phyloP scores from a whole-genome alignment of 495 filamentous ascomycete species.

The Talaromyces wortmannii region DNA sequence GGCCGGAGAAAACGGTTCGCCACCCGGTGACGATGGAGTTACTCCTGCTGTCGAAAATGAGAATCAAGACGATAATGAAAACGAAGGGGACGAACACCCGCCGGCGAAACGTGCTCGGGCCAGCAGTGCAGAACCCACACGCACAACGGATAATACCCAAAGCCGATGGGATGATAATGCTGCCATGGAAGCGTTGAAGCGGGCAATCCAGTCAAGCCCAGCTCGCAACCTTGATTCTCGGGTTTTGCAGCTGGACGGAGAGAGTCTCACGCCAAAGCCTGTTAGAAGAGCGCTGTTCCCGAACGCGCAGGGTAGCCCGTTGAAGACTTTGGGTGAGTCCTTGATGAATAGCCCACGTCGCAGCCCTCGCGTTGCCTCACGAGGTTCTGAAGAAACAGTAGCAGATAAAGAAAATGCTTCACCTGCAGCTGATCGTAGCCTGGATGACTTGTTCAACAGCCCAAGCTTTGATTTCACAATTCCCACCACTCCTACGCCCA shows the following conservation, averaged over 20 bases:
- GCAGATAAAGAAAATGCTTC: constrained; percentile 44
- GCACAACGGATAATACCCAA: constrained; percentile 18
- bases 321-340: constrained; percentile 53
- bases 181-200: constrained; percentile 49
- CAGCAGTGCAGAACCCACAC: constrained; percentile 33
- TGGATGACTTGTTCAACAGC: constrained; percentile 56
- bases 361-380: constrained; percentile 30
- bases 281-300: constrained; percentile 79
- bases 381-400: constrained; percentile 22
- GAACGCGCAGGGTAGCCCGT: constrained; percentile 48
- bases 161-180: constrained; percentile 41
- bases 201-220: constrained; percentile 68
- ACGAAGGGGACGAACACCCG: constrained; percentile 17
- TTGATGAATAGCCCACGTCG: constrained; percentile 49
- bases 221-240: constrained; percentile 57
- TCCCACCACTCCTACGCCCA: constrained; percentile 58
- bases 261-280: constrained; percentile 52
- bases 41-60: constrained; percentile 27
- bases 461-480: constrained; percentile 33
- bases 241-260: constrained; percentile 27
- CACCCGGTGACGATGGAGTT: constrained; percentile 26
- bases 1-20: constrained; percentile 14
- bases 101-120: constrained; percentile 31
- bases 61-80: constrained; percentile 16
- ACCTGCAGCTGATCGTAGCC: constrained; percentile 32